Evolutionary conservation across 2,329 filamentous ascomycete species (phyloP).

Genomic region (Biscogniauxia mediterranea): DNA sequence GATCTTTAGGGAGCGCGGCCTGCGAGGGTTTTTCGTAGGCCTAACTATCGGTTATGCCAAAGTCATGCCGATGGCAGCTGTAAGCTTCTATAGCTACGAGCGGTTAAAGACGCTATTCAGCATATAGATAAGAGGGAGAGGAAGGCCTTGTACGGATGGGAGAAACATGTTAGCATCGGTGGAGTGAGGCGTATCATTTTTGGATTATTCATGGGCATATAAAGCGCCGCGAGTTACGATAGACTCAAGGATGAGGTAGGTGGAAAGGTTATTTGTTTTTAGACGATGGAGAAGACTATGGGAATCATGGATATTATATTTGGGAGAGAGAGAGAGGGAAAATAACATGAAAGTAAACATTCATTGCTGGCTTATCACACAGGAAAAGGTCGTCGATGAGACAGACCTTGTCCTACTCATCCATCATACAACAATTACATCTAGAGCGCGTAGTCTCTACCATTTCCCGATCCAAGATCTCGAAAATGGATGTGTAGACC

Average conservation of each 20-base stretch:
- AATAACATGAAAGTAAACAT: not conserved
- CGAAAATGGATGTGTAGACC: too few relatives aligned
- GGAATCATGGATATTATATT: not conserved
- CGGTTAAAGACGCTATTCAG: constrained; percentile 61
- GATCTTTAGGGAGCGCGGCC: constrained; percentile 74
- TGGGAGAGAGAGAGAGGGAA: too few relatives aligned
- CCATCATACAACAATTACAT: too few relatives aligned
- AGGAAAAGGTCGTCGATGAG: too few relatives aligned
- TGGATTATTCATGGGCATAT: constrained; percentile 16
- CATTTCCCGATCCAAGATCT: too few relatives aligned
- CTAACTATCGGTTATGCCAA: constrained; percentile 95
- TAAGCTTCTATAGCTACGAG: constrained; percentile 66
- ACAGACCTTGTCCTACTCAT: too few relatives aligned
- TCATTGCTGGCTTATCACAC: too few relatives aligned
- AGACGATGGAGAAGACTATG: not conserved
- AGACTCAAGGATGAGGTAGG: not conserved
- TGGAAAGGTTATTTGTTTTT: not conserved
- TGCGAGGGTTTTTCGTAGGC: constrained; percentile 86
- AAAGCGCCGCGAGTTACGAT: not conserved
- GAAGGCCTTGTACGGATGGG: not conserved
- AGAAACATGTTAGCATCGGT: constrained; percentile 6
- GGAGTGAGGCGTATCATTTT: constrained; percentile 23
- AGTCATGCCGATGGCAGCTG: constrained; percentile 83
- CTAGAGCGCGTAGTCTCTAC: too few relatives aligned
- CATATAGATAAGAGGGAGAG: constrained; percentile 47